A percentile compares a stretch with the other conserved stretches of the same genome.
phyloP scores from a whole-genome alignment of 805 yeast species.

The Kodamaea jinghongensis region DNA sequence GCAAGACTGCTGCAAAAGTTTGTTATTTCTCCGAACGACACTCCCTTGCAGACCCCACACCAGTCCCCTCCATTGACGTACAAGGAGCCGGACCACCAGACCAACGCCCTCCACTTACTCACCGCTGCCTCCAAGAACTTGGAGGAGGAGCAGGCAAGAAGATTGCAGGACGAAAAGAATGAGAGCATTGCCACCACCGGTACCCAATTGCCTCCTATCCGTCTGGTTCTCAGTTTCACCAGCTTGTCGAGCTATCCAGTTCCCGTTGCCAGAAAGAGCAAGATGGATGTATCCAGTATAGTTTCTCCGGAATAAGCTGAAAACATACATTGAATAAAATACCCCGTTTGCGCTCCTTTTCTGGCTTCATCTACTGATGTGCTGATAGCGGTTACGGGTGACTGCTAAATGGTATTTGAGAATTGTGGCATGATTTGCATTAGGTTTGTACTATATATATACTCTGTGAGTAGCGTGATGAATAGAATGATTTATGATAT shows the following conservation, averaged over 20 bases:
- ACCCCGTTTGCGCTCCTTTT: too few species aligned
- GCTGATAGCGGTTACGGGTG: too few species aligned
- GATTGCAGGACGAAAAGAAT: constrained; percentile 12
- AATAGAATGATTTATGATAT: too few species aligned
- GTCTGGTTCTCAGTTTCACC: constrained; percentile 34
- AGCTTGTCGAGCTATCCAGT: constrained; percentile 8
- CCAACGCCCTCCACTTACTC: constrained; percentile 21
- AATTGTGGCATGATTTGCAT: too few species aligned
- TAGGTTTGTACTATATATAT: too few species aligned
- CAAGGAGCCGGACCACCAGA: constrained; percentile 8
- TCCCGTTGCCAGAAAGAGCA: constrained; percentile 1
- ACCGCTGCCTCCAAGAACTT: constrained; percentile 24
- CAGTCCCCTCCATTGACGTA: constrained; percentile 29
- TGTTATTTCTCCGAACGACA: constrained; percentile 36
- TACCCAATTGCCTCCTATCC: constrained; percentile 41
- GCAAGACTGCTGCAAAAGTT: constrained; percentile 8
- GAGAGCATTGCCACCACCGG: constrained; percentile 39
- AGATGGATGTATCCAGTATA: constrained; percentile 11
- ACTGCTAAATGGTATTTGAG: too few species aligned
- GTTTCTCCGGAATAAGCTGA: neutral
- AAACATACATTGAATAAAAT: neutral
- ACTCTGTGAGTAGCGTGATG: too few species aligned
- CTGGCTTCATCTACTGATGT: too few species aligned
- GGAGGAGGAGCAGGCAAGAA: constrained; percentile 18
- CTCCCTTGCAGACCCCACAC: constrained; percentile 49